Evolutionary conservation across 495 filamentous ascomycete genomes (phyloP).

Genomic region (Oleoguttula mirabilis): DNA sequence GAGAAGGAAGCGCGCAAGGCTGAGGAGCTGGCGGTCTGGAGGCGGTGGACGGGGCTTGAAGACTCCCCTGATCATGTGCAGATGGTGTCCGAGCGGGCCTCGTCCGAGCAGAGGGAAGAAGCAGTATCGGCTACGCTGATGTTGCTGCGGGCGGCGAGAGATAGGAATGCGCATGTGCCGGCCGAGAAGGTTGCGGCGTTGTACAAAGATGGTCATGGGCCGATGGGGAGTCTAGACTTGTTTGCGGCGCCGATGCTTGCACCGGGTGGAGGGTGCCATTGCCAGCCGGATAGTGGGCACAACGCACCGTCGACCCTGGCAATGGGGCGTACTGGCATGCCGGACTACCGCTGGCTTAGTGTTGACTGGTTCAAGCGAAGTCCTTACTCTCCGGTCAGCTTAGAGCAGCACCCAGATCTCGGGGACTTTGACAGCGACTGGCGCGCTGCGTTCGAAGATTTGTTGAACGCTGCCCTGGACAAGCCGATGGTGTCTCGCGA

Average conservation of each 20-base stretch:
- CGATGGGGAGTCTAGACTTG: slow-evolving; percentile 1
- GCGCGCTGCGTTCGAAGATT: slow-evolving; percentile 46
- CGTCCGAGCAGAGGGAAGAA: neutral
- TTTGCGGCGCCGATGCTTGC: slow-evolving; percentile 9
- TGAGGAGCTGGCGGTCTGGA: slow-evolving; percentile 7
- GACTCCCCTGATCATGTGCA: slow-evolving; percentile 10
- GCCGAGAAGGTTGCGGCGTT: slow-evolving; percentile 7
- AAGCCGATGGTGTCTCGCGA: slow-evolving; percentile 27
- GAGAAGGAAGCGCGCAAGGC: slow-evolving; percentile 1
- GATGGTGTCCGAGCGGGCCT: slow-evolving; percentile 4
- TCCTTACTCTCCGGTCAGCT: slow-evolving; percentile 41
- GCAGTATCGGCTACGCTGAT: neutral
- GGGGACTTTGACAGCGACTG: slow-evolving; percentile 29
- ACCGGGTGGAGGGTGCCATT: slow-evolving; percentile 16
- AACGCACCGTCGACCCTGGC: slow-evolving; percentile 13
- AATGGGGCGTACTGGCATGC: slow-evolving; percentile 22
- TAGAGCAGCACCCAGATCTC: slow-evolving; percentile 34
- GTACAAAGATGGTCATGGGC: slow-evolving; percentile 1
- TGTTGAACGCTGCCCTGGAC: slow-evolving; percentile 39
- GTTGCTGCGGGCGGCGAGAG: slow-evolving; percentile 7
- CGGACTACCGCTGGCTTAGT: slow-evolving; percentile 25
- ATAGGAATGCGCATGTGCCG: slow-evolving; percentile 5
- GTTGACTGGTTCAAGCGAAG: slow-evolving; percentile 18
- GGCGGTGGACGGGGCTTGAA: slow-evolving; percentile 15
- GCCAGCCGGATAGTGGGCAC: slow-evolving; percentile 11